A percentile compares a stretch with the other conserved stretches of the same genome.
phyloP scores from a whole-genome alignment of 306 rosid genomes.

The Urtica urens region DNA sequence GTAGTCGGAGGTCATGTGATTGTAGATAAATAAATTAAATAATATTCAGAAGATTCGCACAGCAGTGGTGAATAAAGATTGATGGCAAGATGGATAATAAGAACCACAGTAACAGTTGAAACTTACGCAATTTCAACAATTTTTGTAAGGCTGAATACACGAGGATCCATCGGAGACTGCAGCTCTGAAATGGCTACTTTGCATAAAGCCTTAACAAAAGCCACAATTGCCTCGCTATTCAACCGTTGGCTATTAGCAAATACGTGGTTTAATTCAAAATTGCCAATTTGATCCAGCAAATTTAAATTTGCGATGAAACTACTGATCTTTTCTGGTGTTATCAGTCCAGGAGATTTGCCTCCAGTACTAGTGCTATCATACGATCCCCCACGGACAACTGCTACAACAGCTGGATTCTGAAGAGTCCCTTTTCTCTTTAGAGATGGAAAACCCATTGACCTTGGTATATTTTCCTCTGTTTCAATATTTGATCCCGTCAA shows the following conservation, averaged over 20 bases:
- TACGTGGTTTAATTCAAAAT: slow-evolving; percentile 92
- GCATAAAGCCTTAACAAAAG: slow-evolving; percentile 91
- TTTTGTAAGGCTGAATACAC: slow-evolving; percentile 97
- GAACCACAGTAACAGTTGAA: neutral
- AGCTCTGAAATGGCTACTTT: slow-evolving; percentile 86
- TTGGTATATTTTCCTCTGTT: slow-evolving; percentile 55
- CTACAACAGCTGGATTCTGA: slow-evolving; percentile 89
- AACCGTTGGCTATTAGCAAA: slow-evolving; percentile 98
- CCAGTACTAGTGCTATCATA: slow-evolving; percentile 84
- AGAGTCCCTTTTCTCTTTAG: slow-evolving; percentile 75
- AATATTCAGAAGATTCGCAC: no score
- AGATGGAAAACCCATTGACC: slow-evolving; percentile 51
- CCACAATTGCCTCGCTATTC: slow-evolving; percentile 96
- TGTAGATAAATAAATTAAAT: no score
- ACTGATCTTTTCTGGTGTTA: slow-evolving; percentile 82
- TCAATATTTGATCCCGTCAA: slow-evolving; percentile 56
- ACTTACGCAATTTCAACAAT: slow-evolving; percentile 95
- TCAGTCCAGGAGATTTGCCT: slow-evolving; percentile 59
- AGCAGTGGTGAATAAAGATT: no score
- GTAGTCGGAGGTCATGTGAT: no score
- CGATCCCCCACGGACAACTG: slow-evolving; percentile 97
- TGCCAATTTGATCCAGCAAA: slow-evolving; percentile 93
- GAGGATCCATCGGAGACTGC: slow-evolving; percentile 99
- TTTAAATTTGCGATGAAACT: slow-evolving; percentile 80
- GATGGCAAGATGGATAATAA: no score